phyloP scores from a whole-genome alignment of 1,139 yeast species.

The Taphrina communis region DNA sequence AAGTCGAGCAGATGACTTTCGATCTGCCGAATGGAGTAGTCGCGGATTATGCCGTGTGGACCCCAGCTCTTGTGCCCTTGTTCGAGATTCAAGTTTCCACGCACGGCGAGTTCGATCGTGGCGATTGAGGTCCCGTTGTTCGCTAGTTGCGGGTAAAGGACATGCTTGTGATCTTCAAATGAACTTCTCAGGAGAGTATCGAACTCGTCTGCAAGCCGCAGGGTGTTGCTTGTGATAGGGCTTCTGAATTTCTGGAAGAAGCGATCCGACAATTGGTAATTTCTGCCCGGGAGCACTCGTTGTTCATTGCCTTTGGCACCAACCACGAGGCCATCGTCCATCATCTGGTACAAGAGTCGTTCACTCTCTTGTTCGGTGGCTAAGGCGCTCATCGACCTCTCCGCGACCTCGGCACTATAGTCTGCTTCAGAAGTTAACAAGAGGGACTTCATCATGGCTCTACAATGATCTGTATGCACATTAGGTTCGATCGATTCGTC shows the following conservation, averaged over 20 bases:
- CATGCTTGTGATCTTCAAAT: neutral
- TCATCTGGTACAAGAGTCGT: neutral
- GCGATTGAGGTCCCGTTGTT: slow-evolving; percentile 32
- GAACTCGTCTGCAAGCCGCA: slow-evolving; percentile 15
- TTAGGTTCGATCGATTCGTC: neutral
- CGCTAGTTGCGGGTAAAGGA: slow-evolving; percentile 12
- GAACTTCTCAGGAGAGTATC: slow-evolving; percentile 6
- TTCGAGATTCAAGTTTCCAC: neutral
- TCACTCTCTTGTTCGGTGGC: slow-evolving; percentile 12
- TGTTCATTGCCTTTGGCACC: slow-evolving; percentile 1
- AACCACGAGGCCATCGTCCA: neutral
- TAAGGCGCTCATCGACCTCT: neutral
- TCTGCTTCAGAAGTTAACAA: neutral
- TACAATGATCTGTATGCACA: neutral
- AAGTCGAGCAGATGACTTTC: slow-evolving; percentile 17
- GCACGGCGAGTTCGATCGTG: slow-evolving; percentile 14
- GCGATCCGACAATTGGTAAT: slow-evolving; percentile 25
- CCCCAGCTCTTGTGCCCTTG: slow-evolving; percentile 14
- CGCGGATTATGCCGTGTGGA: neutral
- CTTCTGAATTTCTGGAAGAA: slow-evolving; percentile 6
- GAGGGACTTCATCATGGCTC: slow-evolving; percentile 9
- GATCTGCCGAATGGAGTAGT: slow-evolving; percentile 20
- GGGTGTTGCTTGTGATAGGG: slow-evolving; percentile 7
- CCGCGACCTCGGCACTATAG: neutral
- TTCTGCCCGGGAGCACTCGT: slow-evolving; percentile 19